A percentile compares a stretch with the other conserved stretches of the same genome.
Conservation (phyloP, 176 grass and related monocot species). For the Eremochloa ophiuroides region DNA sequence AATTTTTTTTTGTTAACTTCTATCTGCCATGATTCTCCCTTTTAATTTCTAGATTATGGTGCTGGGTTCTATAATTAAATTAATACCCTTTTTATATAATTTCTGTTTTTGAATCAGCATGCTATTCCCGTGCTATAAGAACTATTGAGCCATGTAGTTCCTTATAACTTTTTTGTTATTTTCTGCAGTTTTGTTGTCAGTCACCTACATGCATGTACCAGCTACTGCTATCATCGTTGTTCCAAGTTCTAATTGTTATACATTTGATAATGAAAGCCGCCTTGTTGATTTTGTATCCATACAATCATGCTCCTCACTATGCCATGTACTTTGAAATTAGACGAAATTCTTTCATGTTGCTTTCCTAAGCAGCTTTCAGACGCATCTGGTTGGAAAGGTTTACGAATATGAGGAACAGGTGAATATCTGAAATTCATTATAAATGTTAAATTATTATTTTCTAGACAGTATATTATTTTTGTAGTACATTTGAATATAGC, state of each 20-base stretch:
- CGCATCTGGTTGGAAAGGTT: slow-evolving; percentile 49
- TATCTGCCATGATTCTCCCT: background rate
- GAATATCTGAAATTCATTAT: slow-evolving; percentile 22
- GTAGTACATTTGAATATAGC: slow-evolving; percentile 5
- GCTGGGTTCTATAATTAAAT: background rate
- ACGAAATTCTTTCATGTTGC: slow-evolving; percentile 36
- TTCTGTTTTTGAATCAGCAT: slow-evolving; percentile 1
- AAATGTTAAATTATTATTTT: background rate
- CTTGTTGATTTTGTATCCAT: slow-evolving; percentile 99
- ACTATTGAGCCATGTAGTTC: background rate
- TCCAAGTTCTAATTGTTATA: slow-evolving; percentile 77
- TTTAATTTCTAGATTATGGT: background rate
- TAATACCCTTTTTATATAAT: background rate
- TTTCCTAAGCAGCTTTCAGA: slow-evolving; percentile 62
- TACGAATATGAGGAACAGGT: slow-evolving; percentile 83
- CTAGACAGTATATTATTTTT: background rate
- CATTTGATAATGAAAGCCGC: slow-evolving; percentile 66
- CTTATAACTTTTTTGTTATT: slow-evolving; percentile 23
- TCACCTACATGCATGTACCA: slow-evolving; percentile 21
- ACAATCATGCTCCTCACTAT: slow-evolving; percentile 1
- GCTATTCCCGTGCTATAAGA: background rate
- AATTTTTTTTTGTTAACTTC: background rate
- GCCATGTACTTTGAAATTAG: background rate
- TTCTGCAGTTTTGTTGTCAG: slow-evolving; percentile 39
- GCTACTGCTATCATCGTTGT: slow-evolving; percentile 32